A percentile compares a stretch with the other conserved stretches of the same genome.
Evolutionary conservation across 176 grass and related monocot genomes (phyloP).

Genomic region (Paspalum vaginatum): DNA sequence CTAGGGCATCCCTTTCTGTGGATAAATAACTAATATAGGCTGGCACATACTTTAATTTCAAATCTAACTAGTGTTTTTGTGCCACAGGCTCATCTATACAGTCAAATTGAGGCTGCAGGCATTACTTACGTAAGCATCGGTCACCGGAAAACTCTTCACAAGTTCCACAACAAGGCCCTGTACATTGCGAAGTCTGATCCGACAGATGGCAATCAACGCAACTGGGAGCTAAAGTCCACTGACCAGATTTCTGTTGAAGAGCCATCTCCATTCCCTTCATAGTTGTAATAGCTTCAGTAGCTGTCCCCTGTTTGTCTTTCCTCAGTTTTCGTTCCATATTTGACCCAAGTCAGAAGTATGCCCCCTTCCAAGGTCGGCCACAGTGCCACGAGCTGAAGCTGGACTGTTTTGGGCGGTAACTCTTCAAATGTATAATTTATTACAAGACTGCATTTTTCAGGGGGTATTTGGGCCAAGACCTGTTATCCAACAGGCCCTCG

Average conservation of each 20-base stretch:
- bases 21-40: neutral
- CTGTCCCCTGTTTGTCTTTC: neutral
- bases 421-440: too few species aligned
- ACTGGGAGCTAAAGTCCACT: slow-evolving; percentile 60
- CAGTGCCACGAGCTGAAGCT: slow-evolving; percentile 7
- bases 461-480: too few species aligned
- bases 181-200: slow-evolving; percentile 63
- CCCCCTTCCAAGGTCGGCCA: neutral
- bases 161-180: slow-evolving; percentile 85
- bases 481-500: neutral
- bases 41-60: neutral
- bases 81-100: slow-evolving; percentile 76
- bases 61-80: slow-evolving; percentile 28
- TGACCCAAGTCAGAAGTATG: neutral
- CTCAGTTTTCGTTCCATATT: neutral
- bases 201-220: slow-evolving; percentile 28
- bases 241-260: slow-evolving; percentile 52
- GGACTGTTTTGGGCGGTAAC: neutral
- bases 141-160: slow-evolving; percentile 80
- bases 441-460: too few species aligned
- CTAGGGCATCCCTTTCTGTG: neutral
- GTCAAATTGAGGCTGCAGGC: slow-evolving; percentile 86
- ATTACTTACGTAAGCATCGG: slow-evolving; percentile 94
- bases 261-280: slow-evolving; percentile 47
- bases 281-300: neutral